These are phyloP conservation scores for Podospora fimiseda DNA, from an alignment of 495 filamentous ascomycete genomes.

Conservation along the genomic window DNA sequence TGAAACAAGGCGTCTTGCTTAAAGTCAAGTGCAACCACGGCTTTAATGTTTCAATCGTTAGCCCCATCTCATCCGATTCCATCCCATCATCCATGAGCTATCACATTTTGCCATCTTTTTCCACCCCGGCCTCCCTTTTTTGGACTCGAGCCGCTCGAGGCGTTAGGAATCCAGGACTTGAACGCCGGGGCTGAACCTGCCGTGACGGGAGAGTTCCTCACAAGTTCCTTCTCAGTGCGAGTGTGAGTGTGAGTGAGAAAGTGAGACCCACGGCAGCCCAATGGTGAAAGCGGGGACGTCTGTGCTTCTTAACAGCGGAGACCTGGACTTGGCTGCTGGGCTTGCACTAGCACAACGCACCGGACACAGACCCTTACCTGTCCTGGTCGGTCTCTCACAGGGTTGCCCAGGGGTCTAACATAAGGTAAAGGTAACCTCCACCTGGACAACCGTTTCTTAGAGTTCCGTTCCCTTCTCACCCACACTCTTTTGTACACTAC, in stretches of 20 bases:
- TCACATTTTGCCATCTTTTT: neutral
- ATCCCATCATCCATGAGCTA: too few species aligned
- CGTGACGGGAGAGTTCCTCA: too few species aligned
- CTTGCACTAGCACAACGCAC: neutral
- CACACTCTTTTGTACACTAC: conserved; percentile 33
- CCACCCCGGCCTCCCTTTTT: neutral
- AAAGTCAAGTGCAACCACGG: neutral
- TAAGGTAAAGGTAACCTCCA: conserved; percentile 24
- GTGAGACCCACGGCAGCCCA: conserved; percentile 25
- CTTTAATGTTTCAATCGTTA: conserved; percentile 3
- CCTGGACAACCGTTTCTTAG: conserved; percentile 28
- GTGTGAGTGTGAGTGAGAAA: neutral
- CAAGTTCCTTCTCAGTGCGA: too few species aligned
- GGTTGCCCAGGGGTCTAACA: conserved; percentile 10
- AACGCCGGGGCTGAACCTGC: too few species aligned
- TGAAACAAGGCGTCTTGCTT: neutral
- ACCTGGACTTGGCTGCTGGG: neutral
- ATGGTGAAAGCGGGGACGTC: conserved; percentile 24
- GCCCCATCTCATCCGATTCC: neutral
- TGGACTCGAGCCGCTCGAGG: conserved; percentile 11
- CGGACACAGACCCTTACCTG: conserved; percentile 13
- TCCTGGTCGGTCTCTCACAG: conserved; percentile 9
- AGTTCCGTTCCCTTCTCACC: conserved; percentile 19
- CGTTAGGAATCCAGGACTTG: too few species aligned
- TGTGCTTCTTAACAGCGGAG: conserved; percentile 13